Conservation (phyloP, 805 yeast genomes). For the Candida hungchunana region DNA sequence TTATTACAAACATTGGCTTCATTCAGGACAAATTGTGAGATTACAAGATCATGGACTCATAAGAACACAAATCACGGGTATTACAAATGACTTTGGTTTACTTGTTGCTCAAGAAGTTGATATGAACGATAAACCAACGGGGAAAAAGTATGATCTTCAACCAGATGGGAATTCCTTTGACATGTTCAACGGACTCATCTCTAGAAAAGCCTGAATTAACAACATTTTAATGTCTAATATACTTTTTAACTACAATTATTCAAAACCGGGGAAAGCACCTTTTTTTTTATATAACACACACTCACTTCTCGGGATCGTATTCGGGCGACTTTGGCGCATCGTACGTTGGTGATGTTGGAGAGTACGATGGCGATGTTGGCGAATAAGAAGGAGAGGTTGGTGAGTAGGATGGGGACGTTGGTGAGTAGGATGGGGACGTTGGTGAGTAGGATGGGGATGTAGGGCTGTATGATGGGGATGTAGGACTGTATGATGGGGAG, state of each 20-base stretch:
- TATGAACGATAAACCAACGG: slow-evolving; percentile 41
- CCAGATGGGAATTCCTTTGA: slow-evolving; percentile 98
- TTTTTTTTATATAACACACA: slow-evolving; percentile 12
- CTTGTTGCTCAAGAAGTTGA: slow-evolving; percentile 69
- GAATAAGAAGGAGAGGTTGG: slow-evolving; percentile 57
- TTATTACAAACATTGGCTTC: slow-evolving; percentile 87
- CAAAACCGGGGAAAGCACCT: no score
- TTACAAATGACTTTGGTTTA: slow-evolving; percentile 80
- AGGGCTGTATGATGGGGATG: slow-evolving; percentile 62
- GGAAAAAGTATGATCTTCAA: slow-evolving; percentile 64
- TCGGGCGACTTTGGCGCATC: slow-evolving; percentile 17
- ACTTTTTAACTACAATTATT: slow-evolving; percentile 5
- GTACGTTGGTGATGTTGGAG: slow-evolving; percentile 35
- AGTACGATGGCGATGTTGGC: slow-evolving; percentile 64
- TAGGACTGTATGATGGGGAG: slow-evolving; percentile 70
- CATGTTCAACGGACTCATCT: slow-evolving; percentile 84
- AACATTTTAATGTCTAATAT: slow-evolving; percentile 3
- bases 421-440: slow-evolving; percentile 53
- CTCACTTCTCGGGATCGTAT: slow-evolving; percentile 13
- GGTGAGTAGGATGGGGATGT: slow-evolving; percentile 56
- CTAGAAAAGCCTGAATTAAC: slow-evolving; percentile 29
- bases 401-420: slow-evolving; percentile 58
- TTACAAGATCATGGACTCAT: slow-evolving; percentile 49
- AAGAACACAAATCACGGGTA: slow-evolving; percentile 70
- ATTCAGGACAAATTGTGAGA: slow-evolving; percentile 66